Evolutionary conservation across 192 early-diverging fungal genomes (phyloP), one percentile per base, ranked within the genome.

Genomic region (Anaeromyces robustus): DNA sequence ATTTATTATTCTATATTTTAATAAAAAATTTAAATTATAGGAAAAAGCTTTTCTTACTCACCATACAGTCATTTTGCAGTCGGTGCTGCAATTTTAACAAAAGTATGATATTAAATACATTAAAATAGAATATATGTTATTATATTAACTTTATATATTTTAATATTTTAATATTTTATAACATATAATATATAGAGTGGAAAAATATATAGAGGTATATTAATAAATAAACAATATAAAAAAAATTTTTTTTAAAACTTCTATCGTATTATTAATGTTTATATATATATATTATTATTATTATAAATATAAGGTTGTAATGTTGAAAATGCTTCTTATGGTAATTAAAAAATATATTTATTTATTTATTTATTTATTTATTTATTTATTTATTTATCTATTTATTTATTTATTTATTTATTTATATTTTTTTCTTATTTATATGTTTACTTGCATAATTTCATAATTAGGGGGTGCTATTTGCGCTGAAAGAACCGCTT

Each of bases 31-130:
- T 7, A 34, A 34, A 34, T 14, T 14, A 22, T 22, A 52, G 43
- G 18, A 22, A 52, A 52, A 52, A 52, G 43, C 22, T 52, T 52
- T 52, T 91, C 95, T 3, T 96, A 98, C 84, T 91, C 90, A 22
- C 96, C 96, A 9, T 98, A 98, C 85, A 94, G 93, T 29, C 94
- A 95, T 83, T 97, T 97, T 84, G 89, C 93, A 29, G 95, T 98
- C 29, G 96, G 96, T 22, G 94, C 94, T 43, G 94, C 96, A 5
- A 81, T 96, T 39, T 85, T 94, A 41, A 87, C 92, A 16, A 86
- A 87, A 77, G 87, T 89, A 52, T n/a, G n/a, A n/a, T n/a, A n/a
- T n/a, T 16, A 16, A 41, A 41, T 41, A 41, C 39, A 7, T 1
- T 16, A 41, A 41, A 41, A 41, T 16, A 16, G 13, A 16, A 16